Evolutionary conservation across 2,329 filamentous ascomycete species (phyloP).

Genomic region (Clonostachys rhizophaga): DNA sequence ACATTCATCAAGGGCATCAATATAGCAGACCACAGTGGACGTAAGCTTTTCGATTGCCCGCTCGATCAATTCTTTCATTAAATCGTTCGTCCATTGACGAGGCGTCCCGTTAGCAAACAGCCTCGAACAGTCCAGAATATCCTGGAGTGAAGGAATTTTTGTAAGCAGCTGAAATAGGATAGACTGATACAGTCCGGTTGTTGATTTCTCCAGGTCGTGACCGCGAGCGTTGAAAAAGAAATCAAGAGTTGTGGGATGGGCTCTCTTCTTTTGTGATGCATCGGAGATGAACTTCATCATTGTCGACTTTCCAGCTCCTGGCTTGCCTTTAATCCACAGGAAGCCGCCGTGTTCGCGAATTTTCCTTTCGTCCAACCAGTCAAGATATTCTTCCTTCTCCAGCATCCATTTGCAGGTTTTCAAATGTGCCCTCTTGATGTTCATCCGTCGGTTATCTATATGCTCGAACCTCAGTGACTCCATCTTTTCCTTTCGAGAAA

Average conservation of each 20-base stretch:
- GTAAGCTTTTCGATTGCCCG: no score
- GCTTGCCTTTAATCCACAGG: constrained; percentile 42
- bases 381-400: constrained; percentile 13
- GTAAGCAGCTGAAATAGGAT: constrained; percentile 37
- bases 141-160: constrained; percentile 21
- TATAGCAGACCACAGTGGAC: background rate
- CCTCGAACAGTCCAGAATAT: constrained; percentile 5
- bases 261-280: constrained; percentile 36
- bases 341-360: constrained; percentile 24
- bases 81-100: background rate
- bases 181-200: constrained; percentile 42
- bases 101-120: background rate
- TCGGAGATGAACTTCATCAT: constrained; percentile 38
- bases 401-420: constrained; percentile 12
- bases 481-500: background rate
- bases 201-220: constrained; percentile 32
- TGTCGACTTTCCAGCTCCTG: constrained; percentile 39
- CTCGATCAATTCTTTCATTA: background rate
- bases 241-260: constrained; percentile 14
- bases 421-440: background rate
- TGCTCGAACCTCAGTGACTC: background rate
- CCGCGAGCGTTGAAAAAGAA: constrained; percentile 48
- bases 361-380: constrained; percentile 25
- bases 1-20: background rate
- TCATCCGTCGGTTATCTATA: background rate